Evolutionary conservation across 768 basidiomycete genomes (phyloP).

Genomic region (Tylopilus plumbeoviolaceoides): DNA sequence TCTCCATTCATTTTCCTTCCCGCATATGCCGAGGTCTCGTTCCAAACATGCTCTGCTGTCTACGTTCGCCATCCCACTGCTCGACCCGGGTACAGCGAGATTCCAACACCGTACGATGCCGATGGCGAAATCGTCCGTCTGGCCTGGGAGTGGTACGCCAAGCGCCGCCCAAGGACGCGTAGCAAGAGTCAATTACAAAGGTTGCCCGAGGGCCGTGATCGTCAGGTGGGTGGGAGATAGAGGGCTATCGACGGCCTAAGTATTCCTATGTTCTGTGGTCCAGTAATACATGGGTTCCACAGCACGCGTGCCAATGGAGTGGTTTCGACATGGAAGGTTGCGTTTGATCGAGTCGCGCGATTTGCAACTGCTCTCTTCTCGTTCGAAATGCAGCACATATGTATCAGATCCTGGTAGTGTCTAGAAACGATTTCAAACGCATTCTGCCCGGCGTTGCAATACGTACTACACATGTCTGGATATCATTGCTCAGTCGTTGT

Average conservation of each 20-base stretch:
- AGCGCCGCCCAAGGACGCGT: constrained; percentile 62
- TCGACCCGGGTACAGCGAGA: constrained; percentile 91
- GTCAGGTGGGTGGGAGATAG: constrained; percentile 23
- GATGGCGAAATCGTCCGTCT: constrained; percentile 90
- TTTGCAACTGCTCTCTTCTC: no score
- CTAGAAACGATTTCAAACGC: no score
- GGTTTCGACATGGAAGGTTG: no score
- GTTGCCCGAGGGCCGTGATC: constrained; percentile 62
- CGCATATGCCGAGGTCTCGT: constrained; percentile 82
- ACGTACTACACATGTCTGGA: no score
- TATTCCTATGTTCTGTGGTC: neutral
- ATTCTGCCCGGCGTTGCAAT: no score
- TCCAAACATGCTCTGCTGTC: constrained; percentile 83
- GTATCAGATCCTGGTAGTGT: no score
- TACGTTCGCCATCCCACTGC: constrained; percentile 97
- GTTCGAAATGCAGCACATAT: no score
- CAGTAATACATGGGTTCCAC: neutral
- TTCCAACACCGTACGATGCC: constrained; percentile 93
- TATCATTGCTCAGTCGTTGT: no score
- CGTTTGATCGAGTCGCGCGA: no score
- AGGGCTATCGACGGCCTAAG: neutral
- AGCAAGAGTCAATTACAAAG: constrained; percentile 58
- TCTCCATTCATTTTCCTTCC: constrained; percentile 93
- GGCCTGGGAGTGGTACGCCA: constrained; percentile 95
- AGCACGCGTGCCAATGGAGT: no score